A percentile compares a stretch with the other conserved stretches of the same genome.
Evolutionary conservation across 768 basidiomycete genomes (phyloP).

Genomic region (Russula griseocarnosa): DNA sequence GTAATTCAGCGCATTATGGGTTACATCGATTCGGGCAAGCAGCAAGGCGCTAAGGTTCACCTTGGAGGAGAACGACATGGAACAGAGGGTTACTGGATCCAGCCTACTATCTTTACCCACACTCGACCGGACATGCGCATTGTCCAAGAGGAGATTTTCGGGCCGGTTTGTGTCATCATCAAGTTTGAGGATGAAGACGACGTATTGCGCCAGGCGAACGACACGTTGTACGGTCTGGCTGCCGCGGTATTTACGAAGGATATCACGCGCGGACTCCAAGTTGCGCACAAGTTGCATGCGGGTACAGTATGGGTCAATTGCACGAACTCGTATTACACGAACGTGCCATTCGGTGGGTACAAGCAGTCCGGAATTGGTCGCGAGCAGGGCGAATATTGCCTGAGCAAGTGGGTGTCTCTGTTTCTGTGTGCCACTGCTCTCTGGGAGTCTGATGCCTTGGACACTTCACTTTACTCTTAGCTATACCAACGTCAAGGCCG

Average conservation of each 20-base stretch:
- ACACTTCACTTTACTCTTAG: not conserved
- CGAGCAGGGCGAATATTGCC: slow-evolving; percentile 56
- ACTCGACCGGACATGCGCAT: slow-evolving; percentile 54
- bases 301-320: slow-evolving; percentile 74
- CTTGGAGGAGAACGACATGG: slow-evolving; percentile 53
- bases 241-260: slow-evolving; percentile 82
- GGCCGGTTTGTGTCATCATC: slow-evolving; percentile 65
- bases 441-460: not conserved
- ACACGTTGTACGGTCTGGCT: slow-evolving; percentile 83
- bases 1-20: slow-evolving; percentile 49
- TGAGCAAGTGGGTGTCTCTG: slow-evolving; percentile 31
- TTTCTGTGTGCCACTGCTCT: not conserved
- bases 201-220: slow-evolving; percentile 72
- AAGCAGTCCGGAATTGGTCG: slow-evolving; percentile 67
- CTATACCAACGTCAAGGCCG: slow-evolving; percentile 26
- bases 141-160: slow-evolving; percentile 58
- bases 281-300: slow-evolving; percentile 71
- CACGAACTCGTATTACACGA: slow-evolving; percentile 38
- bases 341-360: slow-evolving; percentile 62
- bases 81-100: slow-evolving; percentile 56
- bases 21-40: slow-evolving; percentile 58
- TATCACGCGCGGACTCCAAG: slow-evolving; percentile 66
- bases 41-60: slow-evolving; percentile 56
- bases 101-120: slow-evolving; percentile 62
- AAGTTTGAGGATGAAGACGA: slow-evolving; percentile 64